Percentiles rank a stretch among this genome's conserved stretches.
Conservation (phyloP, 2,329 filamentous ascomycete species). For the Verticillium albo-atrum region DNA sequence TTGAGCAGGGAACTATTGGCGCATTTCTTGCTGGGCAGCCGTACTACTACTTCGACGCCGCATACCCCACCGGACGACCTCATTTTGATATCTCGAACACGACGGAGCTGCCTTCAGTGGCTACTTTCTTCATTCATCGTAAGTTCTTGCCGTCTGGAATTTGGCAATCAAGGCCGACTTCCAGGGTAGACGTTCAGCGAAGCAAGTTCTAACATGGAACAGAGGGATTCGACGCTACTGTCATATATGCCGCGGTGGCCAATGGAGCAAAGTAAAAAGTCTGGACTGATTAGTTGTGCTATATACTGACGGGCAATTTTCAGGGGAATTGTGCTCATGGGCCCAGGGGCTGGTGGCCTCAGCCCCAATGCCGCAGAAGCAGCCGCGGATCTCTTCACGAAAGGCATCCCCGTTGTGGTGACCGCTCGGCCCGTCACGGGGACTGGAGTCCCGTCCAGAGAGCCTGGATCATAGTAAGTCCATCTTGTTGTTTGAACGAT, state of each 20-base stretch:
- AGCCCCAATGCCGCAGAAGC: constrained; percentile 19
- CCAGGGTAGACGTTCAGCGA: too few relatives aligned
- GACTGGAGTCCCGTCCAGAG: constrained; percentile 17
- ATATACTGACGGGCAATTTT: neutral
- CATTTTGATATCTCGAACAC: constrained; percentile 27
- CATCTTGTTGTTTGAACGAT: too few relatives aligned
- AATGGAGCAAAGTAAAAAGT: constrained; percentile 23
- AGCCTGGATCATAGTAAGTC: neutral
- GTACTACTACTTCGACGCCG: constrained; percentile 47
- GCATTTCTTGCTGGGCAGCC: constrained; percentile 47
- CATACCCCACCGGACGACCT: constrained; percentile 34
- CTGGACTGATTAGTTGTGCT: neutral
- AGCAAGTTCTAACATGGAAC: neutral
- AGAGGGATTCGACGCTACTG: constrained; percentile 25
- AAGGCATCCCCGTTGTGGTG: constrained; percentile 22
- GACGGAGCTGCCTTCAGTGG: constrained; percentile 36
- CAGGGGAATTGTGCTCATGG: constrained; percentile 25
- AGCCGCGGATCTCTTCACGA: constrained; percentile 18
- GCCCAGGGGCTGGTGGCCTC: constrained; percentile 22
- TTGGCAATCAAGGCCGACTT: neutral
- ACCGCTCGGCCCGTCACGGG: constrained; percentile 22
- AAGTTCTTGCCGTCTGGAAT: constrained; percentile 2
- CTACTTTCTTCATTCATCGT: constrained; percentile 41
- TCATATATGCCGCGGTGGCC: constrained; percentile 24
- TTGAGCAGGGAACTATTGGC: constrained; percentile 44